These are phyloP conservation scores for Syzygium grande DNA, from an alignment of 345 rosid species.

Conservation along the genomic window DNA sequence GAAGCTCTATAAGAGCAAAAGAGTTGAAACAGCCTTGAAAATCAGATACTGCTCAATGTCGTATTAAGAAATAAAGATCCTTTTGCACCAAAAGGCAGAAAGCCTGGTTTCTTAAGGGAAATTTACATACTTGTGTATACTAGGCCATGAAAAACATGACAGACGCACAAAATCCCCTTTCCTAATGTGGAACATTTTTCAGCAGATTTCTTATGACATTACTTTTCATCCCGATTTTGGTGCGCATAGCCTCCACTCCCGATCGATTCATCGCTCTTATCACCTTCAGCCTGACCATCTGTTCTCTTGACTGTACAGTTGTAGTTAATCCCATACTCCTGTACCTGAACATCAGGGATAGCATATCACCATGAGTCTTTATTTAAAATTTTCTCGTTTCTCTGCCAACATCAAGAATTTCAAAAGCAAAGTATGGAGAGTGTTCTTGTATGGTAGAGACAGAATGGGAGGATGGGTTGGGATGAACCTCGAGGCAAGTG, in stretches of 20 bases:
- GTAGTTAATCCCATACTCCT: slow-evolving; percentile 81
- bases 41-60: neutral
- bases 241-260: slow-evolving; percentile 64
- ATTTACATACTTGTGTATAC: neutral
- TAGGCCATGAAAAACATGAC: neutral
- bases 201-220: slow-evolving; percentile 79
- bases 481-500: slow-evolving; percentile 67
- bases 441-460: neutral
- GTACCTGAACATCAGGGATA: slow-evolving; percentile 38
- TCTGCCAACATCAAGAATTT: neutral
- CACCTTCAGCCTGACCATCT: slow-evolving; percentile 68
- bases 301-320: slow-evolving; percentile 55
- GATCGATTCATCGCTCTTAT: slow-evolving; percentile 56
- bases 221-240: slow-evolving; percentile 73
- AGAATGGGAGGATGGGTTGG: neutral
- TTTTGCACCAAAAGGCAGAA: neutral
- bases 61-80: neutral
- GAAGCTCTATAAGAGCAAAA: neutral
- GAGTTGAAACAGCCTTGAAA: neutral
- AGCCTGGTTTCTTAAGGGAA: neutral
- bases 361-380: neutral
- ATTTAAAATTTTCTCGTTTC: neutral
- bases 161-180: neutral
- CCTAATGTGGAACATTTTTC: slow-evolving; percentile 66
- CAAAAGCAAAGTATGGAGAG: neutral